These are phyloP conservation scores for Iberis amara DNA, from an alignment of 441 rosid species.

Conservation along the genomic window DNA sequence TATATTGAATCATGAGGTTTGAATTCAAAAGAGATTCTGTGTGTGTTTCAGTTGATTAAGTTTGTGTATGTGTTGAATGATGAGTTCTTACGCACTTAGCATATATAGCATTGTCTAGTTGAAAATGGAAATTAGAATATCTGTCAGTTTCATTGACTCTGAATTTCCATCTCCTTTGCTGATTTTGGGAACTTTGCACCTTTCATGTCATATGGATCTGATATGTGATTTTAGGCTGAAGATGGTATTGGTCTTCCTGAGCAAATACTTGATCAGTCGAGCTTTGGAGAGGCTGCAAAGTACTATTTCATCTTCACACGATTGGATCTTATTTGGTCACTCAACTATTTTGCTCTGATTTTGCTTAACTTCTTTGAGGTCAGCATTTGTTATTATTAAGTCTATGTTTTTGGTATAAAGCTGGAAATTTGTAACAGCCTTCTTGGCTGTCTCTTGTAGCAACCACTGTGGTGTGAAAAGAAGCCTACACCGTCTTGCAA, in stretches of 20 bases:
- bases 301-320: conserved; percentile 55
- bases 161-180: background rate
- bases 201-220: background rate
- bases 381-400: conserved; percentile 12
- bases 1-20: background rate
- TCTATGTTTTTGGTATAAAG: background rate
- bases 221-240: conserved; percentile 54
- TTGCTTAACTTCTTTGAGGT: conserved; percentile 86
- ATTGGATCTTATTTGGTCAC: conserved; percentile 74
- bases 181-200: background rate
- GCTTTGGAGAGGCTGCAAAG: conserved; percentile 59
- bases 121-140: background rate
- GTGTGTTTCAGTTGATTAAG: too few relatives aligned
- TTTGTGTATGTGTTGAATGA: too few relatives aligned
- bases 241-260: conserved; percentile 94
- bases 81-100: too few relatives aligned
- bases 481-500: conserved; percentile 48
- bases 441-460: conserved; percentile 40
- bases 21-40: too few relatives aligned
- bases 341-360: conserved; percentile 76
- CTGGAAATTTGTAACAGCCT: background rate
- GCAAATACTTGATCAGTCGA: conserved; percentile 68
- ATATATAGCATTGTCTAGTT: background rate
- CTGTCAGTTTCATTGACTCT: background rate
- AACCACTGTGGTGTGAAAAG: conserved; percentile 82